phyloP scores from a whole-genome alignment of 345 rosid species.

The Hibiscus trionum region DNA sequence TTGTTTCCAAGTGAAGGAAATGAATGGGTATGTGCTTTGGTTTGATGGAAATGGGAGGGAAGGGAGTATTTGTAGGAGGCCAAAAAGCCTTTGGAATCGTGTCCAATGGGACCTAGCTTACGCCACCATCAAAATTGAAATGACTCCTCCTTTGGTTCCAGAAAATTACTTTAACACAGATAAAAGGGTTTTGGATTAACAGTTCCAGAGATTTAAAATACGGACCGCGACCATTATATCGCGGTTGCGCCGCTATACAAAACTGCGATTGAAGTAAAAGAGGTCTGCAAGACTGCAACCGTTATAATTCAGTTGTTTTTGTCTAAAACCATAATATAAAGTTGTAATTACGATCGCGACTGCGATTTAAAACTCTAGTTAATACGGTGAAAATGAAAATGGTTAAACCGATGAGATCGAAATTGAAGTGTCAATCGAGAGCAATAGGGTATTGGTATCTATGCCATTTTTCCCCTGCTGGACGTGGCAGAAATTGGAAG shows the following conservation, averaged over 20 bases:
- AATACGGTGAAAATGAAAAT: too few species aligned
- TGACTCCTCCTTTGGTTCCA: constrained; percentile 23
- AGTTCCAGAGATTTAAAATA: too few species aligned
- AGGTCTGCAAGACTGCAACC: too few species aligned
- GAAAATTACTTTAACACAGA: not conserved
- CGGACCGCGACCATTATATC: too few species aligned
- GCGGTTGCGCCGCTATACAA: too few species aligned
- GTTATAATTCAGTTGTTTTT: too few species aligned
- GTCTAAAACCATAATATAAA: too few species aligned
- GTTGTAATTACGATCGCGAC: too few species aligned
- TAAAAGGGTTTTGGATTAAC: too few species aligned
- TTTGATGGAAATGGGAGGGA: constrained; percentile 24
- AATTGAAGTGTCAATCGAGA: not conserved
- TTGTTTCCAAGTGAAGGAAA: not conserved
- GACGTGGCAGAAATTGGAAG: constrained; percentile 40
- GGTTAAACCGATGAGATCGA: too few species aligned
- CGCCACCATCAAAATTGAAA: constrained; percentile 31
- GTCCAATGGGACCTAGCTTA: constrained; percentile 53
- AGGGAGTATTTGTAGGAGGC: constrained; percentile 35
- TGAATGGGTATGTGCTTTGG: constrained; percentile 23
- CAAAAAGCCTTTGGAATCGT: constrained; percentile 42
- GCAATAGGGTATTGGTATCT: constrained; percentile 20
- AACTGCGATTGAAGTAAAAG: too few species aligned
- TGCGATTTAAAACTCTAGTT: too few species aligned
- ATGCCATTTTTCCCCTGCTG: constrained; percentile 16